Percentiles rank a stretch among this genome's conserved stretches.
These are phyloP conservation scores for Fusarium brachygibbosum DNA, from an alignment of 2,329 filamentous ascomycete genomes.

Conservation along the genomic window DNA sequence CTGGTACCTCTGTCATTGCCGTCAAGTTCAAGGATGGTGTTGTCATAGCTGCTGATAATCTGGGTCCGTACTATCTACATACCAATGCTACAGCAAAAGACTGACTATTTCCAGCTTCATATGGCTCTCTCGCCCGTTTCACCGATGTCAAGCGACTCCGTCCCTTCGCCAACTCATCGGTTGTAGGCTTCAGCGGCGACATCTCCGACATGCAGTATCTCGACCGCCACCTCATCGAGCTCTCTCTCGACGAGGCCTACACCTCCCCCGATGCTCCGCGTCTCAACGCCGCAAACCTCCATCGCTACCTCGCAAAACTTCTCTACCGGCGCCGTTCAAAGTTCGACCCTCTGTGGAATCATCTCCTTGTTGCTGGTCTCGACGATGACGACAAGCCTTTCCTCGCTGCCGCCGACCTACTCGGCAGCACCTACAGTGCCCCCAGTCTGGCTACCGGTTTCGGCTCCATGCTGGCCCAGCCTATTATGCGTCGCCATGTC, in stretches of 20 bases:
- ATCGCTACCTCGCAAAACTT: conserved; percentile 96
- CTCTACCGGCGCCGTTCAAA: conserved; percentile 95
- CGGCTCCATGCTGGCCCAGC: conserved; percentile 91
- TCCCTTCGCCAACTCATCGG: conserved; percentile 83
- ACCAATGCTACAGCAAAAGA: not conserved
- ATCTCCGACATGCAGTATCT: conserved; percentile 99
- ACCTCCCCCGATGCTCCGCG: conserved; percentile 58
- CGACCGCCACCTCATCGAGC: conserved; percentile 87
- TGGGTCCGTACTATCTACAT: conserved; percentile 71
- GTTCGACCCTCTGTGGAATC: conserved; percentile 98
- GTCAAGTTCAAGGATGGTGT: conserved; percentile 98
- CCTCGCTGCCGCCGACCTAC: conserved; percentile 89
- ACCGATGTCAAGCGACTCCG: conserved; percentile 96
- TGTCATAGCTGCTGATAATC: conserved; percentile 95
- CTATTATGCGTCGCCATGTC: conserved; percentile 85
- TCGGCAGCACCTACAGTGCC: conserved; percentile 90
- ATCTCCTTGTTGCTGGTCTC: conserved; percentile 89
- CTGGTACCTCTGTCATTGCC: conserved; percentile 93
- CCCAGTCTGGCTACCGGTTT: conserved; percentile 95
- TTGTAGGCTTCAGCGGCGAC: conserved; percentile 96
- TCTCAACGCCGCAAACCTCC: conserved; percentile 92
- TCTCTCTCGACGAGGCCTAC: conserved; percentile 93
- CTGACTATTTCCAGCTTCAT: conserved; percentile 76
- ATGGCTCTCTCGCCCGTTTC: conserved; percentile 96
- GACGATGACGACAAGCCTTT: conserved; percentile 86